Base-by-base conservation (phyloP, 169 alveolate genomes). In the Plasmodium chabaudi region DNA sequence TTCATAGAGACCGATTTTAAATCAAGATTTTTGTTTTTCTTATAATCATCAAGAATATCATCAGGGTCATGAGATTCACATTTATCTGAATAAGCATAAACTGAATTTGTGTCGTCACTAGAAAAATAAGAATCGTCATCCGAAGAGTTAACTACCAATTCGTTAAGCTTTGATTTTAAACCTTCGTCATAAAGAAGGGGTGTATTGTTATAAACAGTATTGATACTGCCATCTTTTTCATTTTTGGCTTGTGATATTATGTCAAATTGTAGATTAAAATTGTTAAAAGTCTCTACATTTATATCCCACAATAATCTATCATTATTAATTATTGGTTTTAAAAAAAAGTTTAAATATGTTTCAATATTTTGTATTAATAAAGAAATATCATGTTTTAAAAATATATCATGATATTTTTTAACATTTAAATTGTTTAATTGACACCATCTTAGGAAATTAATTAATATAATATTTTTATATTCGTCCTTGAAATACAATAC, bases 221-320 rank as follows among this genome's bases (percentile, higher is more conserved):
- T 39, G 21, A n/a, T 51, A 1, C 13, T 71, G 15, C 4, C 13
- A 44, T 42, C 42, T 19, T 12, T 71, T 13, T 9, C 19, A 15
- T 27, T 39, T 39, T 42, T 7, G 9, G 10, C 55, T 42, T 59
- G 39, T 9, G 39, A 21, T 1, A 67, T 1, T 39, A 7, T 39
- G 51, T 27, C 25, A 5, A n/a, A 25, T 15, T 25, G 47, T 15
- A 75, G 51, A 42, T 64, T 47, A 63, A 23, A 34, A 12, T 61
- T 12, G 19, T 60, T 67, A 25, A 84, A 84, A 69, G 44, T 23
- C 9, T 84, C 87, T 0, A 2, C 17, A 47, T 84, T 70, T 15
- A 84, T 72, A 84, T 84, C 91, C 91, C 91, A 84, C 27, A 84
- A 69, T 63, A 84, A 69, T 69, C 60, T 84, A 51, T 84, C 91